Base-by-base conservation (phyloP, 306 rosid genomes). In the Casuarina cunninghamiana region DNA sequence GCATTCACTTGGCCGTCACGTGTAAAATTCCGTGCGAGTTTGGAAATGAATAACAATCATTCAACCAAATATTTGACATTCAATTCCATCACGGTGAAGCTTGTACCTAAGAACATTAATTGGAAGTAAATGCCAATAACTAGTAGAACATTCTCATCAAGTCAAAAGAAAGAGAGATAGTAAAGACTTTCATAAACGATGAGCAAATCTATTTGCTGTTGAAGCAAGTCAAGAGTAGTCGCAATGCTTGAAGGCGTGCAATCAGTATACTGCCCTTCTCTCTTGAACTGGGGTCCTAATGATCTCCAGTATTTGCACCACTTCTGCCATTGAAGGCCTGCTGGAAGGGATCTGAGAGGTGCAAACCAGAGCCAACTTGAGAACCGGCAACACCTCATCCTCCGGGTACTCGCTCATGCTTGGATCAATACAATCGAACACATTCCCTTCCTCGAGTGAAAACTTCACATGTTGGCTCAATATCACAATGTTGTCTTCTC, bases 291-390 rank as follows among this genome's bases (percentile, higher is more conserved):
- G 97, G 49, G 96, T 89, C 84, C 88, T 87, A 74, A 93, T 93
- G 49, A 93, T 88, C 60, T 90, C 93, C 67, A 93, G 76, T 19
- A 93, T 93, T 77, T 90, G 96, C 58, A 86, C 88, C 65, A 93
- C 96, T 89, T 93, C 97, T 45, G 89, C 84, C 97, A 93, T 93
- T 19, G 96, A 87, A 79, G 97, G 97, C 58, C 96, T 85, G 82
- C 88, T 89, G 2, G 96, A 90, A 71, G 97, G 96, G 42, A 93
- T 88, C 43, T 93, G 96, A 62, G 97, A 88, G 1, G 94, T 90
- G 78, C 96, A 93, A 0, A 90, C 93, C 86, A 90, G 78, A 4
- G 97, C 97, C 39, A 93, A 70, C 81, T 89, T 89, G 61, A 93
- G 85, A 62, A 93, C 90, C 10, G 96, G 97, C 46, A 93, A 57